phyloP scores from a whole-genome alignment of 768 basidiomycete species.

The Astraeus odoratus region DNA sequence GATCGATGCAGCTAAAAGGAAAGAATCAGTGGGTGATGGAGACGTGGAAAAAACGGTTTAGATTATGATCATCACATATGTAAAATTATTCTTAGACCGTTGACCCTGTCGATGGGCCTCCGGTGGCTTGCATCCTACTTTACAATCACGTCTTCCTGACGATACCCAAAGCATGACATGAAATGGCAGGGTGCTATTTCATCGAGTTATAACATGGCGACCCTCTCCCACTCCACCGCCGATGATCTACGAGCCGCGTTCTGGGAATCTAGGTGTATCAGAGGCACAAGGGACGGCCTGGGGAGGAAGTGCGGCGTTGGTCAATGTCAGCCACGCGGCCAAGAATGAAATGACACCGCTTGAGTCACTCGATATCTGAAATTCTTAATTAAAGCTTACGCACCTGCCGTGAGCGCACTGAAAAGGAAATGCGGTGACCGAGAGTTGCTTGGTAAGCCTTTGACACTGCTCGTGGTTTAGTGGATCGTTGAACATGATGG shows the following conservation, averaged over 20 bases:
- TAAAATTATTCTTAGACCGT: too few relatives aligned
- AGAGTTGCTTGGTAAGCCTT: constrained; percentile 58
- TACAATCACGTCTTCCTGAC: too few relatives aligned
- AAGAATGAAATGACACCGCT: not conserved
- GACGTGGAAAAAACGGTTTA: not conserved
- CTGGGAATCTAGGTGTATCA: constrained; percentile 27
- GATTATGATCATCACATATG: too few relatives aligned
- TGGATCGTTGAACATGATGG: constrained; percentile 94
- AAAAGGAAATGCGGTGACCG: constrained; percentile 77
- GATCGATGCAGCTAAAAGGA: not conserved
- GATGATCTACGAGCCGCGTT: constrained; percentile 8
- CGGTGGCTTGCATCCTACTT: too few relatives aligned
- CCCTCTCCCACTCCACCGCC: constrained; percentile 20
- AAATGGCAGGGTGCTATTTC: not conserved
- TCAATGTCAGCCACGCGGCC: not conserved
- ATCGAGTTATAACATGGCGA: constrained; percentile 13
- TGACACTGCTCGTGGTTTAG: constrained; percentile 64
- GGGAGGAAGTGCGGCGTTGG: not conserved
- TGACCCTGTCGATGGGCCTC: too few relatives aligned
- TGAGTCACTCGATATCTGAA: not conserved
- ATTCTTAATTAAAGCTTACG: constrained; percentile 2
- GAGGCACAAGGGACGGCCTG: constrained; percentile 52
- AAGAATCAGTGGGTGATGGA: not conserved
- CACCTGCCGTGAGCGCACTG: constrained; percentile 95
- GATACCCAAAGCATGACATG: too few relatives aligned